Percentiles rank a stretch among this genome's conserved stretches.
Evolutionary conservation across 23 red algal genomes (phyloP).

Genomic region (Cyanidiococcus yangmingshanensis): DNA sequence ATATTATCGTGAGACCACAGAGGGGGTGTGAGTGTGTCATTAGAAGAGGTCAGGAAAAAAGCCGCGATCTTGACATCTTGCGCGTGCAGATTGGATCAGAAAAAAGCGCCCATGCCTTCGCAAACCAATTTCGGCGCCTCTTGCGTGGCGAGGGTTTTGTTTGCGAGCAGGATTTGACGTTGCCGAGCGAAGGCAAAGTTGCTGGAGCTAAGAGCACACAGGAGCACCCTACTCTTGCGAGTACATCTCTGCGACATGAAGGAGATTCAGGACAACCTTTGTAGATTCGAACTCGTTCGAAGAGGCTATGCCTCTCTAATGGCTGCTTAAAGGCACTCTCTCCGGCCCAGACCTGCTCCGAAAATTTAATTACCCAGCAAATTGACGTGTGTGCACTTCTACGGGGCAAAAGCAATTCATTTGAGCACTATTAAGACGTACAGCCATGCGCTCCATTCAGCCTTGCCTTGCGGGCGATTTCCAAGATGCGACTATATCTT

Average conservation of each 20-base stretch:
- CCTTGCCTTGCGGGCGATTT: not conserved
- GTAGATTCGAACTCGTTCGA: too few relatives aligned
- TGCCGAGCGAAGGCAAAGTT: not conserved
- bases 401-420: too few relatives aligned
- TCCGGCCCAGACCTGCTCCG: too few relatives aligned
- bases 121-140: conserved; percentile 18
- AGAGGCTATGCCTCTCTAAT: too few relatives aligned
- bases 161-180: conserved; percentile 11
- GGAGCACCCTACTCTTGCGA: too few relatives aligned
- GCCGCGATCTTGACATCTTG: not conserved
- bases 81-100: not conserved
- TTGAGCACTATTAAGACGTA: too few relatives aligned
- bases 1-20: not conserved
- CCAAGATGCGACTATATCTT: conserved; percentile 13
- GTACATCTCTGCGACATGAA: too few relatives aligned
- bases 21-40: conserved; percentile 10
- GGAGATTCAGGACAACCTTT: too few relatives aligned
- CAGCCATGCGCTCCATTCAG: too few relatives aligned
- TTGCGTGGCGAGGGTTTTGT: conserved; percentile 2
- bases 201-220: not conserved
- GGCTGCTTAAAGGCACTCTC: too few relatives aligned
- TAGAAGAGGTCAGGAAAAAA: not conserved
- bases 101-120: not conserved
- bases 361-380: too few relatives aligned
- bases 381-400: too few relatives aligned